Evolutionary conservation across 2,329 filamentous ascomycete genomes (phyloP).

Genomic region (Dothidotthia symphoricarpi): DNA sequence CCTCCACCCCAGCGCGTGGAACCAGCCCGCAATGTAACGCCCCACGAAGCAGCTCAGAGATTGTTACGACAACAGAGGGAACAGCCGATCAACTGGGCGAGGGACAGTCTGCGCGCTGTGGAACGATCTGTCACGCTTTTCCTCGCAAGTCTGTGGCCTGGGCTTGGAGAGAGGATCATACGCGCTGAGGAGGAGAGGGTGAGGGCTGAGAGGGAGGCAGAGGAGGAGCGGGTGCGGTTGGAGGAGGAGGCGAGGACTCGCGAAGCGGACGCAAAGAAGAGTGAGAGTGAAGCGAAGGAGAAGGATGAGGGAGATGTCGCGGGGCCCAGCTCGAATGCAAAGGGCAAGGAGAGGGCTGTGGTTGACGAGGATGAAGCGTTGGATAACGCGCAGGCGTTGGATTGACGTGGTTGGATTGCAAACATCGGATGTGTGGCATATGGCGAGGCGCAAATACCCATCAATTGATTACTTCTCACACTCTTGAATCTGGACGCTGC

Average conservation of each 20-base stretch:
- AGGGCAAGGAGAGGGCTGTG: slow-evolving; percentile 21
- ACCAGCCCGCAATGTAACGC: slow-evolving; percentile 29
- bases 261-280: slow-evolving; percentile 13
- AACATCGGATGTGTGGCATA: too few relatives aligned
- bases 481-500: too few relatives aligned
- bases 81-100: slow-evolving; percentile 29
- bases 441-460: too few relatives aligned
- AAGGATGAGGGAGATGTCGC: slow-evolving; percentile 6
- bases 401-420: too few relatives aligned
- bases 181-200: slow-evolving; percentile 53
- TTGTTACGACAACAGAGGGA: slow-evolving; percentile 40
- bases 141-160: slow-evolving; percentile 60
- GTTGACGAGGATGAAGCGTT: background rate
- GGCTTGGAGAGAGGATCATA: slow-evolving; percentile 61
- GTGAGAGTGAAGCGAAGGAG: slow-evolving; percentile 1
- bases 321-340: slow-evolving; percentile 5
- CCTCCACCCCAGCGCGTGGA: slow-evolving; percentile 7
- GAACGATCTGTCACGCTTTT: slow-evolving; percentile 62
- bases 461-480: too few relatives aligned
- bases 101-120: slow-evolving; percentile 44
- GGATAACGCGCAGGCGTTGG: too few relatives aligned
- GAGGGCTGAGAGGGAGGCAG: slow-evolving; percentile 31
- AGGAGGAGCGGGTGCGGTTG: slow-evolving; percentile 16
- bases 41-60: slow-evolving; percentile 45
- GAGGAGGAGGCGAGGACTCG: slow-evolving; percentile 19